These are phyloP conservation scores for Pisolithus tinctorius DNA, from an alignment of 768 basidiomycete genomes.

Conservation along the genomic window DNA sequence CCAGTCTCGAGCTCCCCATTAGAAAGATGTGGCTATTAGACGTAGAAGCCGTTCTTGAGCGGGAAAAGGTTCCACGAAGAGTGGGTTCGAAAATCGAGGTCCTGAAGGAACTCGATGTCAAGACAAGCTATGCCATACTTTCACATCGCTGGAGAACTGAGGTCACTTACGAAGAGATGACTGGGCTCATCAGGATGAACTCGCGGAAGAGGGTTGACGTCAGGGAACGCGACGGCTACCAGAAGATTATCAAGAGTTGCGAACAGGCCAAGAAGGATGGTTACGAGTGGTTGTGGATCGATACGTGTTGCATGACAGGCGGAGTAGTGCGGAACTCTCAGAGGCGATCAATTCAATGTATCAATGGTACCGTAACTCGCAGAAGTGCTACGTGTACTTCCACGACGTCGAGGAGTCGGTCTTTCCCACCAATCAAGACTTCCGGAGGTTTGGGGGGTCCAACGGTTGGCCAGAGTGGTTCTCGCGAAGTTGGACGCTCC, in stretches of 20 bases:
- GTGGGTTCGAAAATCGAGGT: too few species aligned
- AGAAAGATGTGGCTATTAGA: too few species aligned
- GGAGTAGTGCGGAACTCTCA: too few species aligned
- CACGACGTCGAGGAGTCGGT: background rate
- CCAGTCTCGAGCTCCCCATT: too few species aligned
- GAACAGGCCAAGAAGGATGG: background rate
- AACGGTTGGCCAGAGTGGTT: background rate
- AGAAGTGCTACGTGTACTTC: background rate
- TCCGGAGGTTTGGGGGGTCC: background rate
- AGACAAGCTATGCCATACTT: too few species aligned
- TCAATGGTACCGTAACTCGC: background rate
- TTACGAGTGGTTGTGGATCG: too few species aligned
- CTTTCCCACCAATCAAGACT: background rate
- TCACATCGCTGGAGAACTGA: too few species aligned
- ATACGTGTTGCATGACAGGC: too few species aligned
- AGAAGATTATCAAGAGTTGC: background rate
- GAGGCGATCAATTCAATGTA: too few species aligned
- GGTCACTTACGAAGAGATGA: background rate
- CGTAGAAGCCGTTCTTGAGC: too few species aligned
- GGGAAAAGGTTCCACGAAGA: too few species aligned
- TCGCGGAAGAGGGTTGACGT: background rate
- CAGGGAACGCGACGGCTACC: background rate
- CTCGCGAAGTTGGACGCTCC: background rate
- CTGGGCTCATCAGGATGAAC: background rate
- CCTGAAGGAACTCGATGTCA: too few species aligned